These are phyloP conservation scores for Trichoderma sp. DNA, from an alignment of 2,329 filamentous ascomycete genomes.

Conservation along the genomic window DNA sequence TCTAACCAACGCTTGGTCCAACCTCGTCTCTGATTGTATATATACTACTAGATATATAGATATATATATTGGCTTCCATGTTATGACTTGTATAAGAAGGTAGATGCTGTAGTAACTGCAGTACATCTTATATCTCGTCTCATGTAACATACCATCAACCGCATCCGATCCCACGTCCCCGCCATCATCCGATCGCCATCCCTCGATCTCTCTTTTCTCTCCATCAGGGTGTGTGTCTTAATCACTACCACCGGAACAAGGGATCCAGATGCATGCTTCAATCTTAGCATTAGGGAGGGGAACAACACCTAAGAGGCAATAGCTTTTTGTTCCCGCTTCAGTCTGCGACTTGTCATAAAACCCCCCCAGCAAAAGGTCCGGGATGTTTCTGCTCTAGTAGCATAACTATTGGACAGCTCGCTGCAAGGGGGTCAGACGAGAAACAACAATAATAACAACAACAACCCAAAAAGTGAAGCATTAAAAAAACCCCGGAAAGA, in stretches of 20 bases:
- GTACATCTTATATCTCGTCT: not conserved
- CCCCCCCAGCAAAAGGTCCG: not conserved
- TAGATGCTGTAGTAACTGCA: no score
- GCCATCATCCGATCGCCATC: conserved; percentile 1
- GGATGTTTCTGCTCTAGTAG: not conserved
- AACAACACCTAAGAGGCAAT: no score
- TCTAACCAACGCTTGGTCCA: no score
- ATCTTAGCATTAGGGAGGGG: not conserved
- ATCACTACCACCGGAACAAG: not conserved
- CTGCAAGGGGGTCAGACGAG: not conserved
- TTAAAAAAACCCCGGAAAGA: not conserved
- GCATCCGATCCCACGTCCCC: not conserved
- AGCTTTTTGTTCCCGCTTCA: not conserved
- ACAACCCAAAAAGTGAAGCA: not conserved
- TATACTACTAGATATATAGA: no score
- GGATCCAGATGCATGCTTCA: not conserved
- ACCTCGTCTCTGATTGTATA: no score
- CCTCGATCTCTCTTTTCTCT: not conserved
- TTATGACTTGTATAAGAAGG: no score
- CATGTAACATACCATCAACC: not conserved
- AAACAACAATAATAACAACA: not conserved
- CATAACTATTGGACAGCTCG: not conserved
- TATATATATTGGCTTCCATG: no score
- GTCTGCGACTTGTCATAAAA: not conserved
- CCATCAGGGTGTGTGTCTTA: not conserved